Evolutionary conservation across 306 rosid species (phyloP).

Genomic region (Rosa chinensis): DNA sequence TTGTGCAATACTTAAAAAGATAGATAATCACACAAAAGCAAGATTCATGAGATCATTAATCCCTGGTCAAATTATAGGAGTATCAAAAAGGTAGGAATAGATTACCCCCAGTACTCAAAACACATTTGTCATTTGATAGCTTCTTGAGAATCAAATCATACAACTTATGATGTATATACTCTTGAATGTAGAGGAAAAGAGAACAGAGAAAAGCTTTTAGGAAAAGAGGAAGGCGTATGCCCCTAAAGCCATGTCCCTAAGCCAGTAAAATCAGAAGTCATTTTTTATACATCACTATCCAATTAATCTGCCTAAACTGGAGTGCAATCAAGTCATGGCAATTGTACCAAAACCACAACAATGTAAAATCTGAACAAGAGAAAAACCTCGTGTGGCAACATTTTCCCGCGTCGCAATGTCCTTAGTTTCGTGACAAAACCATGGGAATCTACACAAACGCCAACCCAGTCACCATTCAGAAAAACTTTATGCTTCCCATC

Average conservation of each 20-base stretch:
- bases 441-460: conserved; percentile 65
- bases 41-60: background rate
- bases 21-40: background rate
- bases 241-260: background rate
- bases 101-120: background rate
- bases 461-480: conserved; percentile 91
- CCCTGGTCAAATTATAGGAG: background rate
- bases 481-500: conserved; percentile 65
- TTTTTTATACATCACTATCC: background rate
- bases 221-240: background rate
- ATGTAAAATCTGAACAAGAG: conserved; percentile 23
- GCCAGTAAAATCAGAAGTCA: background rate
- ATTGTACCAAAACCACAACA: conserved; percentile 22
- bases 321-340: conserved; percentile 8
- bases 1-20: background rate
- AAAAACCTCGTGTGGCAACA: conserved; percentile 69
- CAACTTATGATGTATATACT: background rate
- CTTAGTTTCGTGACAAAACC: conserved; percentile 61
- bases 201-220: background rate
- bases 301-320: conserved; percentile 15
- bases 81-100: background rate
- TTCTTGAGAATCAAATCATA: conserved; percentile 5
- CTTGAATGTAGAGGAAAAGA: background rate
- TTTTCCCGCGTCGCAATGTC: conserved; percentile 56
- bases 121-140: background rate